Conservation (phyloP, 805 yeast genomes). For the Saccharomycopsis sp. region DNA sequence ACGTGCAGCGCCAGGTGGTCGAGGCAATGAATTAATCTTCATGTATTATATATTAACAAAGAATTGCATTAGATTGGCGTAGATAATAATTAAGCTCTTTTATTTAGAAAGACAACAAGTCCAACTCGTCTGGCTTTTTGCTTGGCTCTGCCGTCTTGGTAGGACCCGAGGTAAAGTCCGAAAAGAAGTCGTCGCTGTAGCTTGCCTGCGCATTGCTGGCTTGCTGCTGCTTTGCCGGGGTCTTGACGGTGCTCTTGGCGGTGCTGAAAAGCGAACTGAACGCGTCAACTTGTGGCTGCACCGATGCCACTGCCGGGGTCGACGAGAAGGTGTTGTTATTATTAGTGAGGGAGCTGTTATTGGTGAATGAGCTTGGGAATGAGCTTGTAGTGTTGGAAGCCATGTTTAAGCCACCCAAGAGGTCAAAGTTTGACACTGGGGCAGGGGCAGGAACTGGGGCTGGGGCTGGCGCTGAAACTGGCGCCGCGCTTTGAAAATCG, state of each 20-base stretch:
- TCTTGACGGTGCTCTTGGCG: conserved; percentile 41
- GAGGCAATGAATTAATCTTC: too few relatives aligned
- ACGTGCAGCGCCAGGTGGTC: conserved; percentile 49
- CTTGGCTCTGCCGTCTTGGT: background rate
- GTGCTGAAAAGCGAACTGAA: conserved; percentile 60
- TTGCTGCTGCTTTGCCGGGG: background rate
- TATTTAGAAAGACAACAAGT: conserved; percentile 16
- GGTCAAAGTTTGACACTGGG: conserved; percentile 6
- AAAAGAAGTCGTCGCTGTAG: conserved; percentile 13
- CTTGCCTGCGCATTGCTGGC: background rate
- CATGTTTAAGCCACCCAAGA: conserved; percentile 8
- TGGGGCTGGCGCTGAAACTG: conserved; percentile 24
- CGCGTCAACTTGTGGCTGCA: conserved; percentile 44
- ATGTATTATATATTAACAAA: too few relatives aligned
- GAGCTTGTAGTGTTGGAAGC: background rate
- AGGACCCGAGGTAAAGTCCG: conserved; percentile 10
- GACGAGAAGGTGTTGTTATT: background rate
- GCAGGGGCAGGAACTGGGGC: conserved; percentile 1
- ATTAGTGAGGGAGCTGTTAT: background rate
- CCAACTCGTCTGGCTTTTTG: conserved; percentile 11
- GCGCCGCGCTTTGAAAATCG: conserved; percentile 66
- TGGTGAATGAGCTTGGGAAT: conserved; percentile 1
- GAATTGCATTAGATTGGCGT: background rate
- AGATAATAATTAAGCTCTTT: too few relatives aligned
- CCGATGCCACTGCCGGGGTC: conserved; percentile 21